These are phyloP conservation scores for Ceratobasidium sp. DNA, from an alignment of 1,284 basidiomycete genomes.

Conservation along the genomic window DNA sequence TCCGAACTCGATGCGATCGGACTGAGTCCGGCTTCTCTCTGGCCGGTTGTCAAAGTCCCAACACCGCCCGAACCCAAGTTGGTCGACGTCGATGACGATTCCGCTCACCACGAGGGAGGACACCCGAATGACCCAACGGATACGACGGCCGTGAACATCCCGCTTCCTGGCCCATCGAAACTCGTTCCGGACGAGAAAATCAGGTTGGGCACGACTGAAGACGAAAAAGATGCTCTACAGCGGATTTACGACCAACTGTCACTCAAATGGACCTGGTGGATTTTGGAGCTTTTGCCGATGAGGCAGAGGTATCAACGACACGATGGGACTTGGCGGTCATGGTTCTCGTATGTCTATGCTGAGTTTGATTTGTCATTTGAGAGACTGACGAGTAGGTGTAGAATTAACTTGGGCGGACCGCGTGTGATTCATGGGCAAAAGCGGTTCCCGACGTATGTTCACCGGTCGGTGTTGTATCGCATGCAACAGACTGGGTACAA, in stretches of 20 bases:
- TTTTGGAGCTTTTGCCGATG: conserved; percentile 40
- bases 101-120: conserved; percentile 8
- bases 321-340: conserved; percentile 4
- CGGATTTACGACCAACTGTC: conserved; percentile 38
- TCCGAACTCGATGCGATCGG: conserved; percentile 42
- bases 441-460: conserved; percentile 38
- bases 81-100: background rate
- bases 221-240: conserved; percentile 6
- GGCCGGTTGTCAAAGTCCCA: conserved; percentile 20
- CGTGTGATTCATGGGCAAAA: conserved; percentile 31
- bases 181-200: conserved; percentile 10
- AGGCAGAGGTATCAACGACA: conserved; percentile 33
- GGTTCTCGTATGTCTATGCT: conserved; percentile 24
- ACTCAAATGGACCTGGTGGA: conserved; percentile 37
- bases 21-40: conserved; percentile 40
- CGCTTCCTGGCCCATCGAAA: background rate
- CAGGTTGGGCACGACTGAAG: background rate
- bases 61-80: conserved; percentile 7
- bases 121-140: background rate
- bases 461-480: conserved; percentile 38
- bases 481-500: conserved; percentile 35
- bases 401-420: conserved; percentile 14
- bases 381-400: background rate
- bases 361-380: background rate
- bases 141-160: conserved; percentile 10